A percentile compares a stretch with the other conserved stretches of the same genome.
Conservation (phyloP, 495 filamentous ascomycete genomes). For the Entonaema liquescens region DNA sequence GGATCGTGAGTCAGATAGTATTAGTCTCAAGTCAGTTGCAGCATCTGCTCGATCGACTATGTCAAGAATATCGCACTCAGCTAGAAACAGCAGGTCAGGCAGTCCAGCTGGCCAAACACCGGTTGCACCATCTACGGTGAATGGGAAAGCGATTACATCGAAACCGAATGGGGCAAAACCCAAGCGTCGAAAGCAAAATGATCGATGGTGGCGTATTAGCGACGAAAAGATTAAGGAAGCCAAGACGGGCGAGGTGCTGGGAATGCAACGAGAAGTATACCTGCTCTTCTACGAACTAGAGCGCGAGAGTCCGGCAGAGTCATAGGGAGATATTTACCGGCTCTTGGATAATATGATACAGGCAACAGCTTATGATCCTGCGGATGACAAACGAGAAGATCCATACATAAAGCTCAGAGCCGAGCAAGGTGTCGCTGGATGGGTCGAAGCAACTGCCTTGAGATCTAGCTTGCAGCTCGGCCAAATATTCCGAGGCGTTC, state of each 20-base stretch:
- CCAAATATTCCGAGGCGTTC: slow-evolving; percentile 1
- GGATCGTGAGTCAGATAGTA: slow-evolving; percentile 48
- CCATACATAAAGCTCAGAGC: slow-evolving; percentile 8
- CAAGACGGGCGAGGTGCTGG: slow-evolving; percentile 87
- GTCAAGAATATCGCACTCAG: slow-evolving; percentile 49
- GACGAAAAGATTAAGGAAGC: slow-evolving; percentile 97
- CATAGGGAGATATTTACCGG: slow-evolving; percentile 35
- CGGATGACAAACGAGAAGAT: slow-evolving; percentile 12
- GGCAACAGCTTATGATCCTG: slow-evolving; percentile 22
- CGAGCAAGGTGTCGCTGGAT: slow-evolving; percentile 7
- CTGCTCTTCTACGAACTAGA: slow-evolving; percentile 94
- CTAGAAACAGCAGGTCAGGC: slow-evolving; percentile 34
- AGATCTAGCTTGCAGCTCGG: neutral
- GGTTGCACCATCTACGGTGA: slow-evolving; percentile 32
- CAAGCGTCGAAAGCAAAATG: slow-evolving; percentile 67
- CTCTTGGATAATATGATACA: slow-evolving; percentile 30
- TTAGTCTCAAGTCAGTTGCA: slow-evolving; percentile 54
- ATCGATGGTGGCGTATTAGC: slow-evolving; percentile 97
- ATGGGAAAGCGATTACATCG: slow-evolving; percentile 7
- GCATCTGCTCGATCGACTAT: slow-evolving; percentile 54
- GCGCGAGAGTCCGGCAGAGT: slow-evolving; percentile 40
- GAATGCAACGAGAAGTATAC: slow-evolving; percentile 96
- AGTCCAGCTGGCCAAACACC: slow-evolving; percentile 42
- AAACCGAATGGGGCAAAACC: slow-evolving; percentile 39
- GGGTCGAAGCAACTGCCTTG: slow-evolving; percentile 14